Conservation (phyloP, 495 filamentous ascomycete species). For the Podospora conica region DNA sequence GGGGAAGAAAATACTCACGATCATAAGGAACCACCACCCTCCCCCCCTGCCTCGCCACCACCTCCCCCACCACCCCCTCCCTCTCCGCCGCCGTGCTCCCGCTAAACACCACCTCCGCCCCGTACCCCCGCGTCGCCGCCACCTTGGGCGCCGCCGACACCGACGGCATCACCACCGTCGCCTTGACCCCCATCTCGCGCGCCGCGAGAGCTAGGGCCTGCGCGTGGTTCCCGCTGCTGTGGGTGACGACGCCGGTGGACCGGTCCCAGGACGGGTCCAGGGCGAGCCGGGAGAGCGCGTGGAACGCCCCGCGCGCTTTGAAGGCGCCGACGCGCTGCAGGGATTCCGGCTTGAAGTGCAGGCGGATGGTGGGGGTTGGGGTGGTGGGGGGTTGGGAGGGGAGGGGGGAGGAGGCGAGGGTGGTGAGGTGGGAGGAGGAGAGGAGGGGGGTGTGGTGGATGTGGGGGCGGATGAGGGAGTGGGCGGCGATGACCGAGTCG, state of each 20-base stretch:
- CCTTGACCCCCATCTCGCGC: constrained; percentile 49
- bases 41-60: constrained; percentile 65
- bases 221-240: constrained; percentile 95
- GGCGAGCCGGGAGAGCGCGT: constrained; percentile 71
- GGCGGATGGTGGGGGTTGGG: constrained; percentile 53
- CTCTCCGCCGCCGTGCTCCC: constrained; percentile 76
- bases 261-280: constrained; percentile 55
- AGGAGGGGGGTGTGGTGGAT: constrained; percentile 81
- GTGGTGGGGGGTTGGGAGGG: not conserved
- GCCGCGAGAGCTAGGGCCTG: constrained; percentile 90
- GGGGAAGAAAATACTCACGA: constrained; percentile 22
- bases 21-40: constrained; percentile 84
- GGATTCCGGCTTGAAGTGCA: constrained; percentile 98
- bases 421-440: constrained; percentile 66
- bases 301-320: constrained; percentile 86
- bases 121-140: constrained; percentile 67
- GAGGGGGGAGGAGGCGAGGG: constrained; percentile 51
- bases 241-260: constrained; percentile 70
- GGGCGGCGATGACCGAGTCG: constrained; percentile 60
- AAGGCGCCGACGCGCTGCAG: constrained; percentile 87
- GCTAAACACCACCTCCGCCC: constrained; percentile 73
- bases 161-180: constrained; percentile 84
- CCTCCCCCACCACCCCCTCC: constrained; percentile 62
- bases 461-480: constrained; percentile 63
- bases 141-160: constrained; percentile 84